Evolutionary conservation across 768 basidiomycete genomes (phyloP).

Genomic region (Amyloporia xantha): DNA sequence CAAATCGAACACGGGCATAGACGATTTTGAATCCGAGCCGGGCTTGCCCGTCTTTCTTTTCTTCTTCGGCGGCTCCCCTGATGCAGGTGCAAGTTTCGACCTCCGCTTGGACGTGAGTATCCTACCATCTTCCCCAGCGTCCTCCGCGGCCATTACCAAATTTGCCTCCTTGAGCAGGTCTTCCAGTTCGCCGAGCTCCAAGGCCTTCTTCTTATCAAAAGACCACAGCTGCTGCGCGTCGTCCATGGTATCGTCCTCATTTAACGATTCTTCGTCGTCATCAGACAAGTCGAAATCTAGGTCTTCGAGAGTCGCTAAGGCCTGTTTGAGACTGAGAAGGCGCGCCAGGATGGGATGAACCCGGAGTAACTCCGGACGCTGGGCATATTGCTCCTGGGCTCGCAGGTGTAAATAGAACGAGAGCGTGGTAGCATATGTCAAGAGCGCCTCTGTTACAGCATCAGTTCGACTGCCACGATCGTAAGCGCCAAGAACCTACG

Average conservation of each 20-base stretch:
- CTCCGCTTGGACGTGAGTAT: slow-evolving; percentile 12
- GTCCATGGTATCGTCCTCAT: slow-evolving; percentile 26
- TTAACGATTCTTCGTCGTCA: slow-evolving; percentile 31
- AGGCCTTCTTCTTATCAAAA: slow-evolving; percentile 13
- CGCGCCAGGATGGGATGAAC: slow-evolving; percentile 69
- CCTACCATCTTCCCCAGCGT: slow-evolving; percentile 6
- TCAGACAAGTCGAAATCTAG: slow-evolving; percentile 64
- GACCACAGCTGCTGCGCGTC: slow-evolving; percentile 15
- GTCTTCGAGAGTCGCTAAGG: slow-evolving; percentile 73
- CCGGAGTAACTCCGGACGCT: slow-evolving; percentile 55
- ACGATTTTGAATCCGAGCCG: slow-evolving; percentile 6
- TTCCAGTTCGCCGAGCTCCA: slow-evolving; percentile 45
- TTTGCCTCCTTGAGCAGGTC: slow-evolving; percentile 51
- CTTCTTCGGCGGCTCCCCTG: slow-evolving; percentile 47
- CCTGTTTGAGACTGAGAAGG: slow-evolving; percentile 77
- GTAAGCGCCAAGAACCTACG: slow-evolving; percentile 46
- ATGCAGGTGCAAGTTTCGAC: slow-evolving; percentile 5
- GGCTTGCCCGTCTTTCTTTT: slow-evolving; percentile 42
- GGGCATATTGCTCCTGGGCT: slow-evolving; percentile 55
- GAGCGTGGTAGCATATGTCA: slow-evolving; percentile 86
- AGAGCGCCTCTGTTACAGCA: slow-evolving; percentile 62
- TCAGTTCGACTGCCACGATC: not conserved
- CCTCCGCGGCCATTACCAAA: slow-evolving; percentile 5
- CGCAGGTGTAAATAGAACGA: slow-evolving; percentile 92
- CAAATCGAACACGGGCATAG: slow-evolving; percentile 60